Evolutionary conservation across 208 protist species (phyloP).

Genomic region (Trichomonas gallinae): DNA sequence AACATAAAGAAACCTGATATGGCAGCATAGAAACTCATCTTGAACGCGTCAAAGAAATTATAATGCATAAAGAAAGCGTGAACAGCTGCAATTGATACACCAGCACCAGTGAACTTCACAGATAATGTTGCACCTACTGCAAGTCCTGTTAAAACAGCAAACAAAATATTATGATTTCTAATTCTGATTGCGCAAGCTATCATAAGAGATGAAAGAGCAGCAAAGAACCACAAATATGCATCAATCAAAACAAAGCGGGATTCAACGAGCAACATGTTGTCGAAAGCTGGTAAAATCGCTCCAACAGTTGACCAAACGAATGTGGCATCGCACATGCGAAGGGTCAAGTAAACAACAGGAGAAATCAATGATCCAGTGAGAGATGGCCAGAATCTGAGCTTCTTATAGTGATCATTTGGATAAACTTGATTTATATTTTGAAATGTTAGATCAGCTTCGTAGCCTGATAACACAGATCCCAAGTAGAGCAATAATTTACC

Average conservation of each 20-base stretch:
- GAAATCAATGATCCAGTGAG: neutral
- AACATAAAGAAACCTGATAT: neutral
- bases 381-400: neutral
- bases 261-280: neutral
- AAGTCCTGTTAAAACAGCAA: neutral
- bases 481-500: neutral
- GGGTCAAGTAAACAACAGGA: neutral
- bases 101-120: neutral
- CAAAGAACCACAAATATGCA: neutral
- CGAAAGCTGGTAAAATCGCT: neutral
- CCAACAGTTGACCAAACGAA: neutral
- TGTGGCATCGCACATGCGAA: neutral
- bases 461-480: neutral
- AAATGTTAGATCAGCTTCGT: neutral
- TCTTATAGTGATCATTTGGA: neutral
- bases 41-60: neutral
- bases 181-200: neutral
- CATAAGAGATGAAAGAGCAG: neutral
- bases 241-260: neutral
- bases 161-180: neutral
- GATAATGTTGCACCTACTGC: neutral
- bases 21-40: neutral
- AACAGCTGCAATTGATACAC: neutral
- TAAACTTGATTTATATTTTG: neutral
- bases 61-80: neutral